Base-by-base conservation (phyloP, 805 yeast species). In the Metschnikowia baotianmanensis region DNA sequence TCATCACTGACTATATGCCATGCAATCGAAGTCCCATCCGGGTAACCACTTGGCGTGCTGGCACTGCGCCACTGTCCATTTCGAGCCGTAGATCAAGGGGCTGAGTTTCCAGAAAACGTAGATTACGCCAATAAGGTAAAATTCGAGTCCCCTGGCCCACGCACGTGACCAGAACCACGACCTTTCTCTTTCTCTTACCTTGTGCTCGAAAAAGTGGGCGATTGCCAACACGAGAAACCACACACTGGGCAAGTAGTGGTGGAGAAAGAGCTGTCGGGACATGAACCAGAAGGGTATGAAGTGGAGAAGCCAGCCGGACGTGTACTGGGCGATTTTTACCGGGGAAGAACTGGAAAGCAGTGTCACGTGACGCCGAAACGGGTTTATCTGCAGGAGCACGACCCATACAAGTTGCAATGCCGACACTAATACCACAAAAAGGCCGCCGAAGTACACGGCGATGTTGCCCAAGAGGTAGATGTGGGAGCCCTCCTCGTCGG, bases 391-490 rank as follows among this genome's bases (percentile, higher is more conserved):
- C 26, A 43, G 48, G 15, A 67, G 35, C 6, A 54, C 9, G 35
- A 59, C 52, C 24, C 61, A 21, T 1, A 36, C 39, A 19, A 55
- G 53, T 32, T 51, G 53, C 9, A 51, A 20, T 4, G 48, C 31
- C 7, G 59, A 47, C 15, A 71, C 52, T 8, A 62, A 38, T 6
- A 77, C 46, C 15, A 64, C 48, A 3, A 66, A 38, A 11, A 69
- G 52, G 3, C 76, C 71, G 3, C 72, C 43, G 60, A 75, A 76
- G 64, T 83, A 83, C 10, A 77, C 69, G 10, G 76, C 69, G 16
- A 76, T 62, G 59, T 86, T 87, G 5, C 95, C 95, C 12, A 83
- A 51, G 20, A 76, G 69, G 56, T 82, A 83, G 24, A 86, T 65
- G 39, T 63, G 65, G 32, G 58, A 55, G 12, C 61, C 60, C 12